Conservation (phyloP, 2,329 filamentous ascomycete genomes). For the Scedosporium boydii region DNA sequence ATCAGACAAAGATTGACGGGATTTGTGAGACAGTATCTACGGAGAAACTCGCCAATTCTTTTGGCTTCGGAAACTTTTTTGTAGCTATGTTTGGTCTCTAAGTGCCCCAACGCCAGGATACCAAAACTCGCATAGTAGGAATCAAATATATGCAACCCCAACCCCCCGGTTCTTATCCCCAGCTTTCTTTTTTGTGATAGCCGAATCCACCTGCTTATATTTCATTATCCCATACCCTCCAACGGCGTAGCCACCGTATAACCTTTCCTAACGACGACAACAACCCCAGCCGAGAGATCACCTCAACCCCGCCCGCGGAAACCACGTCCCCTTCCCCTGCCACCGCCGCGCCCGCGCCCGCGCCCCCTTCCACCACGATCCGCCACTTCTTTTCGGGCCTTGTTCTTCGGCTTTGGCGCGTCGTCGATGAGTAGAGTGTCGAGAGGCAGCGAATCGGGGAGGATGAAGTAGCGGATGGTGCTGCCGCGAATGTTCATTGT, state of each 20-base stretch:
- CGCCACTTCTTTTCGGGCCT: constrained; percentile 85
- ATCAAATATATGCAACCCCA: background rate
- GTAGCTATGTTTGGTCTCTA: background rate
- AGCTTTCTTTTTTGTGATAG: constrained; percentile 13
- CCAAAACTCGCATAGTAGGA: constrained; percentile 1
- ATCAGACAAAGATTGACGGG: background rate
- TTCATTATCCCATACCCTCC: background rate
- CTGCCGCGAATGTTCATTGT: constrained; percentile 95
- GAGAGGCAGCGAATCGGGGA: constrained; percentile 88
- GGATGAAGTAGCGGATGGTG: constrained; percentile 92
- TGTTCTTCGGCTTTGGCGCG: constrained; percentile 98
- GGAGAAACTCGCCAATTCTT: too few relatives aligned
- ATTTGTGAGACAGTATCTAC: too few relatives aligned
- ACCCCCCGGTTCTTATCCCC: background rate
- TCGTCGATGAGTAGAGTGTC: constrained; percentile 96
- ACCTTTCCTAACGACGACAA: background rate
- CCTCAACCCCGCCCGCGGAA: constrained; percentile 24
- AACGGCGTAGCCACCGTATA: background rate
- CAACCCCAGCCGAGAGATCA: background rate
- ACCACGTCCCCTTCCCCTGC: constrained; percentile 44
- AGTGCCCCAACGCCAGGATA: constrained; percentile 8
- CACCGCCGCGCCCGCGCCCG: constrained; percentile 40
- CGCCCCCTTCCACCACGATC: constrained; percentile 48
- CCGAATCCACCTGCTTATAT: constrained; percentile 7
- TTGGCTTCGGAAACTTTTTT: background rate